A percentile compares a stretch with the other conserved stretches of the same genome.
Evolutionary conservation across 2,329 filamentous ascomycete genomes (phyloP).

Genomic region (Alternaria rosae): DNA sequence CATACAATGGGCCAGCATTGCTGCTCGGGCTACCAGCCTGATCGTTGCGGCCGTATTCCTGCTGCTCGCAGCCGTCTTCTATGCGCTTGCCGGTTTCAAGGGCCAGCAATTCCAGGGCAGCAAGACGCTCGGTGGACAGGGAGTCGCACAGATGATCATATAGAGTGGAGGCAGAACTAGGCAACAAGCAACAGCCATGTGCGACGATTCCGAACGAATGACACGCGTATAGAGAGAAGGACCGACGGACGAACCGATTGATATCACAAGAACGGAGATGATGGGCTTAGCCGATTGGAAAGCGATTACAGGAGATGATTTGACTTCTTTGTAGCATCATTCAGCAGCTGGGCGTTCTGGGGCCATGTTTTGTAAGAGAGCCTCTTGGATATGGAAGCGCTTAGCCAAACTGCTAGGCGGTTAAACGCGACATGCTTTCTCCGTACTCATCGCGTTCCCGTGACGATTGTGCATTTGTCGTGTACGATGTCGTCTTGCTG

Average conservation of each 20-base stretch:
- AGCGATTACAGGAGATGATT: constrained; percentile 6
- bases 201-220: constrained; percentile 3
- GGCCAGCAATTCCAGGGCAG: constrained; percentile 87
- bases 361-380: constrained; percentile 3
- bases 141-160: constrained; percentile 98
- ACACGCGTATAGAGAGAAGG: constrained; percentile 2
- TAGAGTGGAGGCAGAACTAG: constrained; percentile 18
- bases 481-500: constrained; percentile 5
- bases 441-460: not conserved
- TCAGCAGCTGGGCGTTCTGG: constrained; percentile 41
- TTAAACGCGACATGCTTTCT: constrained; percentile 8
- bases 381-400: constrained; percentile 11
- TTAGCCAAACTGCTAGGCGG: constrained; percentile 10
- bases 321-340: constrained; percentile 36
- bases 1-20: constrained; percentile 84
- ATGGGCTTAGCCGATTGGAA: not conserved
- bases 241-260: not conserved
- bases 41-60: constrained; percentile 88
- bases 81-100: constrained; percentile 79
- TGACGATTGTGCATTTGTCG: constrained; percentile 1
- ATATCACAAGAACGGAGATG: not conserved
- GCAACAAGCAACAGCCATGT: not conserved
- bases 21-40: constrained; percentile 70
- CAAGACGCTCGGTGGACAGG: constrained; percentile 94
- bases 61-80: constrained; percentile 78